Base-by-base conservation (phyloP, 176 grass and related monocot genomes). In the Chrysopogon serrulatus region DNA sequence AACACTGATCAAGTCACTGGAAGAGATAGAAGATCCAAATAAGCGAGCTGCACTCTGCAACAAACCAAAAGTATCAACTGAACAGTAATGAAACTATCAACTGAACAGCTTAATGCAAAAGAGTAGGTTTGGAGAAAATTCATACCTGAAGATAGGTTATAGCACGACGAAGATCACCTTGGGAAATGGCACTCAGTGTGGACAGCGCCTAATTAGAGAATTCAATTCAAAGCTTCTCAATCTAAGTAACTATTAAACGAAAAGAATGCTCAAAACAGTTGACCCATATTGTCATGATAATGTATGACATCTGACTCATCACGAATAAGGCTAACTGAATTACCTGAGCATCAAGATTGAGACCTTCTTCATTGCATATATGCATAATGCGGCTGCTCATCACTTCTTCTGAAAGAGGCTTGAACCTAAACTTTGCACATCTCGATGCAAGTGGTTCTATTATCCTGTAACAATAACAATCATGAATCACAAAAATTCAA, bases 381-480 rank as follows among this genome's bases (percentile, higher is more conserved):
- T 99, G 89, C 80, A 93, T 83, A 82, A 99, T 92, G 37, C 96
- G 96, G 68, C 53, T 90, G 80, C 85, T 94, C 96, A 99, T 99
- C 49, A 99, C 86, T 74, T 94, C 96, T 90, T 93, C 87, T 68
- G 93, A 86, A 65, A 99, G 93, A 82, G 96, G 96, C 74, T 98
- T 98, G 79, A 98, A 98, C 85, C 96, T 96, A 91, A 98, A 98
- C 79, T 98, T 98, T 60, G 96, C 96, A 77, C 96, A 98, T 90
- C 96, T 94, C 26, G 96, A 98, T 60, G 93, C 96, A 81, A 98
- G 87, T 49, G 96, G 96, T 84, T 98, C 96, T 83, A 98, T 98
- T 68, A 98, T 98, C 87, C 96, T 98, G 80, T 36, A 92, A 64
- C 73, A 75, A 6, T 74, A 82, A 41, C 27, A 51, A 75, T 62